Conservation (phyloP, 768 basidiomycete species). For the Pulveroboletus sp. region DNA sequence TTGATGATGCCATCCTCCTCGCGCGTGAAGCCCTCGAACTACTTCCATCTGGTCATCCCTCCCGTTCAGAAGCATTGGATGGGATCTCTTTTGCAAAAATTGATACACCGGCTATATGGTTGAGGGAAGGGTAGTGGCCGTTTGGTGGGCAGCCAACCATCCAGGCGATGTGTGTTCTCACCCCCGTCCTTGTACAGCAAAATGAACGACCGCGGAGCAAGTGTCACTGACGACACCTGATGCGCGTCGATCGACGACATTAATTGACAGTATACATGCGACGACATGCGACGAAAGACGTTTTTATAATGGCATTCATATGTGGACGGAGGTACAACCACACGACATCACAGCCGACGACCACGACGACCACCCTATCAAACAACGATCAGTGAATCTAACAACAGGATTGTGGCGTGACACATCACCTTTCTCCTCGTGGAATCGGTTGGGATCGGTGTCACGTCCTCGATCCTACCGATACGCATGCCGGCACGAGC, state of each 20-base stretch:
- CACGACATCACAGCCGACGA: conserved; percentile 73
- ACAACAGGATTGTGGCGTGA: background rate
- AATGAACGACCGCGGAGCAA: conserved; percentile 75
- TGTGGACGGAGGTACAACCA: conserved; percentile 10
- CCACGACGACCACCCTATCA: conserved; percentile 95
- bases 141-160: background rate
- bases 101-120: conserved; percentile 62
- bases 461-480: conserved; percentile 97
- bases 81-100: conserved; percentile 57
- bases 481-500: conserved; percentile 98
- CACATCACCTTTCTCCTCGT: conserved; percentile 87
- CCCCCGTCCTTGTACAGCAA: background rate
- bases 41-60: no score
- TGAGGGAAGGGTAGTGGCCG: background rate
- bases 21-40: no score
- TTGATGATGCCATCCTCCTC: no score
- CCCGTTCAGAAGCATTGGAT: no score
- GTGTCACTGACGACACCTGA: conserved; percentile 49
- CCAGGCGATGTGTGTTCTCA: background rate
- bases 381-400: conserved; percentile 2
- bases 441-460: conserved; percentile 94
- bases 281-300: conserved; percentile 24
- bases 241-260: conserved; percentile 90
- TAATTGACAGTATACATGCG: conserved; percentile 34
- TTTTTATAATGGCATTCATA: conserved; percentile 19